Conservation (phyloP, 495 filamentous ascomycete species). For the Annulohypoxylon nitens region DNA sequence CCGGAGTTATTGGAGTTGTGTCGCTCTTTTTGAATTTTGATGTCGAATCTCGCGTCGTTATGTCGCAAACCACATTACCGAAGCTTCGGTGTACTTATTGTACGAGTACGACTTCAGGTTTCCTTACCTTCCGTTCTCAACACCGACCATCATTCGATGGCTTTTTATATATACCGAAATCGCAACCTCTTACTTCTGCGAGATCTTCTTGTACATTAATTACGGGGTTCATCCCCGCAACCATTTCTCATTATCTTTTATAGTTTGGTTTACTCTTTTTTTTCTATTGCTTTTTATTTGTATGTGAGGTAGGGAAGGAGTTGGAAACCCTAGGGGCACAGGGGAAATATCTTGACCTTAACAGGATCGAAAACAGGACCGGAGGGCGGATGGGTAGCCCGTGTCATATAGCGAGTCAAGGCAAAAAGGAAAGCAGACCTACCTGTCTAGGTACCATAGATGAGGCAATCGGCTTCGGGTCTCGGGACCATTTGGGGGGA, state of each 20-base stretch:
- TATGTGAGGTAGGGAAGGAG: slow-evolving; percentile 26
- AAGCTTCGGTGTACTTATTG: slow-evolving; percentile 39
- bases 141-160: slow-evolving; percentile 18
- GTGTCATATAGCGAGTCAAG: slow-evolving; percentile 33
- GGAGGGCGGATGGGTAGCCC: slow-evolving; percentile 32
- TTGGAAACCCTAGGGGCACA: slow-evolving; percentile 23
- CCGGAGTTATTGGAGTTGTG: slow-evolving; percentile 35
- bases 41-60: slow-evolving; percentile 2
- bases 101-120: slow-evolving; percentile 33
- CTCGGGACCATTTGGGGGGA: slow-evolving; percentile 32
- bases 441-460: slow-evolving; percentile 19
- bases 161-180: slow-evolving; percentile 32
- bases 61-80: slow-evolving; percentile 27
- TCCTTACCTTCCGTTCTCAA: slow-evolving; percentile 29
- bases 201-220: slow-evolving; percentile 46
- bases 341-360: slow-evolving; percentile 23
- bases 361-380: slow-evolving; percentile 36
- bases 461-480: slow-evolving; percentile 37
- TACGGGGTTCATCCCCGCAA: slow-evolving; percentile 24
- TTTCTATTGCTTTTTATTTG: neutral
- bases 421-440: slow-evolving; percentile 34
- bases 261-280: neutral
- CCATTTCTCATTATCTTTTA: slow-evolving; percentile 23
- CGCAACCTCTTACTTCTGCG: slow-evolving; percentile 29
- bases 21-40: slow-evolving; percentile 2